These are phyloP conservation scores for Fusarium pseudograminearum DNA, from an alignment of 2,329 filamentous ascomycete species.

Conservation along the genomic window DNA sequence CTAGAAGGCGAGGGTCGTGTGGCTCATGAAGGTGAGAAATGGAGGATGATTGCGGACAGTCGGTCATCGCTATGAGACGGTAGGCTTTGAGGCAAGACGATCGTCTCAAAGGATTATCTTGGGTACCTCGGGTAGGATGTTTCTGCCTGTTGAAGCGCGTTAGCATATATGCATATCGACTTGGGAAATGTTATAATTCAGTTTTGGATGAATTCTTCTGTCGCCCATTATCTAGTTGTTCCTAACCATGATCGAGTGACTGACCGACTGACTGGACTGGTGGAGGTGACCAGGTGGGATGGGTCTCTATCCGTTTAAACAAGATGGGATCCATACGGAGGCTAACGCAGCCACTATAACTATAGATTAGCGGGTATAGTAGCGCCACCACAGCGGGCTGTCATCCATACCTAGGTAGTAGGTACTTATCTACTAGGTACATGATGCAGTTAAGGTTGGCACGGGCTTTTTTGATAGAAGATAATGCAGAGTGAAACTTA, in stretches of 20 bases:
- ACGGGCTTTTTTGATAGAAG: neutral
- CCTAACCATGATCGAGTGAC: neutral
- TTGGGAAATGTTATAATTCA: neutral
- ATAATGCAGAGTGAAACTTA: neutral
- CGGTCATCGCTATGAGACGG: conserved; percentile 41
- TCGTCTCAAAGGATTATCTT: neutral
- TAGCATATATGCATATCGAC: neutral
- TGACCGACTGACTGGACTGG: neutral
- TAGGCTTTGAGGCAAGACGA: neutral
- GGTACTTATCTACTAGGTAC: no score
- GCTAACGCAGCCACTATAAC: conserved; percentile 26
- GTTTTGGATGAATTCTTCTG: neutral
- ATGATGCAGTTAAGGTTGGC: no score
- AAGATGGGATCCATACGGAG: neutral
- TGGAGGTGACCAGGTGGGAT: conserved; percentile 14
- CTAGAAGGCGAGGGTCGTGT: conserved; percentile 80
- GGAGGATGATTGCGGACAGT: conserved; percentile 45
- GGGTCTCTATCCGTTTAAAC: neutral
- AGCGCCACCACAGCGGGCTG: neutral
- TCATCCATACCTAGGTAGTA: neutral
- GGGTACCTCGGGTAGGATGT: neutral
- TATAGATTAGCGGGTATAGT: neutral
- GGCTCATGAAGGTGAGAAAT: conserved; percentile 50
- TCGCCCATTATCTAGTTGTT: no score
- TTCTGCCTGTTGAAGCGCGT: neutral